These are phyloP conservation scores for Phaseolus lunatus DNA, from an alignment of 306 rosid species.

Conservation along the genomic window DNA sequence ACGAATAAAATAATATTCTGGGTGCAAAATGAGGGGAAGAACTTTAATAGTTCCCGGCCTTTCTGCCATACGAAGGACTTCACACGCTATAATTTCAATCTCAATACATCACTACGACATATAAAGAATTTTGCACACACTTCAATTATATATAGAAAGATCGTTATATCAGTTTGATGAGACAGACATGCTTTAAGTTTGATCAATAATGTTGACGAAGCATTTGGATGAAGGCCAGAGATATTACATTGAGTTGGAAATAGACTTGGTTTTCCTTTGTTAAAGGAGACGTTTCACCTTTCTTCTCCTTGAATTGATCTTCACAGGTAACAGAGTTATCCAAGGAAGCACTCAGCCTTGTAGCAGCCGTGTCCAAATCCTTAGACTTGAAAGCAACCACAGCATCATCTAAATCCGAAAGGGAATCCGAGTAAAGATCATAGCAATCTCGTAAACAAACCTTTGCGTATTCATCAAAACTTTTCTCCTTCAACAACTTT, in stretches of 20 bases:
- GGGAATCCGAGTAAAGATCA: constrained; percentile 57
- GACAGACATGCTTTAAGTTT: no score
- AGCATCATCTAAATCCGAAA: constrained; percentile 48
- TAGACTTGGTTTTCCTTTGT: constrained; percentile 49
- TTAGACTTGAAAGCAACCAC: constrained; percentile 49
- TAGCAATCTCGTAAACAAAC: constrained; percentile 58
- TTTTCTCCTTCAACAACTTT: constrained; percentile 43
- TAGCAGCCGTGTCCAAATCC: constrained; percentile 43
- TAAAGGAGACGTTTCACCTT: constrained; percentile 59
- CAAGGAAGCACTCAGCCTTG: constrained; percentile 48
- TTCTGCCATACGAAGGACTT: neutral
- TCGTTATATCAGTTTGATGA: neutral
- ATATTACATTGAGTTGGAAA: constrained; percentile 55
- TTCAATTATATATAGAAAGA: neutral
- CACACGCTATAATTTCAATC: neutral
- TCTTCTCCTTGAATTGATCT: constrained; percentile 66
- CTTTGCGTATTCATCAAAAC: constrained; percentile 26
- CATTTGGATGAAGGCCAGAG: constrained; percentile 60
- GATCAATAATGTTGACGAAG: neutral
- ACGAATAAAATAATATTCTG: neutral
- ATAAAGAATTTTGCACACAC: neutral
- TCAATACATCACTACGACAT: neutral
- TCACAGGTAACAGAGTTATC: constrained; percentile 65
- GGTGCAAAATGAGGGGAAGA: neutral
- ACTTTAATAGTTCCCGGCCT: neutral